phyloP scores from a whole-genome alignment of 2,329 filamentous ascomycete genomes.

The Aspergillus aculeatinus region DNA sequence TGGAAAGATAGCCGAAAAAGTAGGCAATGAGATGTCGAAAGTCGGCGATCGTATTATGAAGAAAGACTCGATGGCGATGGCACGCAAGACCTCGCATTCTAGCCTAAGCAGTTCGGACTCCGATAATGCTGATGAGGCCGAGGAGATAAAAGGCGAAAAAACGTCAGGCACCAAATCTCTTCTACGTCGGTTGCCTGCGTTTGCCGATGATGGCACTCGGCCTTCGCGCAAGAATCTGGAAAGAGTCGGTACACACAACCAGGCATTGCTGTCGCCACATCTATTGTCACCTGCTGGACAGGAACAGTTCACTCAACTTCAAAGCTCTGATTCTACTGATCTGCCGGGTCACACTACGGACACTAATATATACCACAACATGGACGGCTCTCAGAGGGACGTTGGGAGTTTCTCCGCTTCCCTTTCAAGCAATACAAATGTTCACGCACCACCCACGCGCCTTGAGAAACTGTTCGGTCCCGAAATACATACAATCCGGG shows the following conservation, averaged over 20 bases:
- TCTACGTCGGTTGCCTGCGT: slow-evolving; percentile 34
- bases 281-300: slow-evolving; percentile 52
- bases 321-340: slow-evolving; percentile 17
- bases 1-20: slow-evolving; percentile 69
- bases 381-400: slow-evolving; percentile 15
- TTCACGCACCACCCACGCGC: slow-evolving; percentile 10
- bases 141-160: slow-evolving; percentile 35
- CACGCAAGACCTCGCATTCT: slow-evolving; percentile 44
- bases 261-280: slow-evolving; percentile 49
- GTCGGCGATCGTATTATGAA: slow-evolving; percentile 62
- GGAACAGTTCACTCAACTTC: slow-evolving; percentile 34
- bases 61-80: slow-evolving; percentile 51
- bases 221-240: slow-evolving; percentile 36
- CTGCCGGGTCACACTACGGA: slow-evolving; percentile 14
- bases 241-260: slow-evolving; percentile 38
- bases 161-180: slow-evolving; percentile 28
- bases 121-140: slow-evolving; percentile 46
- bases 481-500: slow-evolving; percentile 23
- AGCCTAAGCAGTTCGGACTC: slow-evolving; percentile 49
- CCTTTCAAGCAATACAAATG: slow-evolving; percentile 17
- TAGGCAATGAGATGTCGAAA: slow-evolving; percentile 64
- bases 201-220: slow-evolving; percentile 35
- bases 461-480: slow-evolving; percentile 33
- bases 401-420: slow-evolving; percentile 1
- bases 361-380: slow-evolving; percentile 10